Percentiles rank a stretch among this genome's conserved stretches.
Conservation (phyloP, 768 basidiomycete species). For the Coprinopsis strossmayeri region DNA sequence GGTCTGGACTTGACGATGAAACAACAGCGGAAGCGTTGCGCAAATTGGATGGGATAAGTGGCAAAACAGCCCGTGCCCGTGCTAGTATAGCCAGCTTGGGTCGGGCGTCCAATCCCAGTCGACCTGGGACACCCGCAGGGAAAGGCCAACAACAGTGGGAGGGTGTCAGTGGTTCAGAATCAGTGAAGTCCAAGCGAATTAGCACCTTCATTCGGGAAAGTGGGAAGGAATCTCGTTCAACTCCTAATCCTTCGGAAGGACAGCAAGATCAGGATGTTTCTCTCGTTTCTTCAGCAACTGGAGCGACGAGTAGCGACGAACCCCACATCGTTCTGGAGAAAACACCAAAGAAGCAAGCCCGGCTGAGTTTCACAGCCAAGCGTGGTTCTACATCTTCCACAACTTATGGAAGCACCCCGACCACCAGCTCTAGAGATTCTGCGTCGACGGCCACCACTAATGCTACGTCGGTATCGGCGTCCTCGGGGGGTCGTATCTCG, state of each 20-base stretch:
- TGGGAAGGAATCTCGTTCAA: slow-evolving; percentile 5
- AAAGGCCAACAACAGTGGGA: slow-evolving; percentile 72
- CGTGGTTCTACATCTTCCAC: slow-evolving; percentile 88
- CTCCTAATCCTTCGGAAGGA: slow-evolving; percentile 27
- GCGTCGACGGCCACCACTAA: slow-evolving; percentile 78
- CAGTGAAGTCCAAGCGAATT: slow-evolving; percentile 31
- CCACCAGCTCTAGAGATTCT: slow-evolving; percentile 82
- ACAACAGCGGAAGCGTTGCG: slow-evolving; percentile 87
- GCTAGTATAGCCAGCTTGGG: slow-evolving; percentile 73
- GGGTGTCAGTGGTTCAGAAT: slow-evolving; percentile 43
- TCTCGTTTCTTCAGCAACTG: too few relatives aligned
- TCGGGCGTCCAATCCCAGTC: slow-evolving; percentile 56
- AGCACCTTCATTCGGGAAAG: slow-evolving; percentile 36
- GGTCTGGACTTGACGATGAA: slow-evolving; percentile 83
- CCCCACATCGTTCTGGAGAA: slow-evolving; percentile 48
- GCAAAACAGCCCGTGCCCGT: slow-evolving; percentile 68
- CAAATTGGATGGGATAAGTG: slow-evolving; percentile 84
- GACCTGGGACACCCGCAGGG: slow-evolving; percentile 68
- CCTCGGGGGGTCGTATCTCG: slow-evolving; percentile 63
- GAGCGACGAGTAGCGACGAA: slow-evolving; percentile 53
- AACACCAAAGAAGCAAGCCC: slow-evolving; percentile 62
- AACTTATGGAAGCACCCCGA: slow-evolving; percentile 72
- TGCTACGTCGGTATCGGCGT: slow-evolving; percentile 66
- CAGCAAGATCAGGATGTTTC: slow-evolving; percentile 35
- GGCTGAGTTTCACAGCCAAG: slow-evolving; percentile 78